Conservation (phyloP, 2,329 filamentous ascomycete species). For the Akanthomyces uredinophilus region DNA sequence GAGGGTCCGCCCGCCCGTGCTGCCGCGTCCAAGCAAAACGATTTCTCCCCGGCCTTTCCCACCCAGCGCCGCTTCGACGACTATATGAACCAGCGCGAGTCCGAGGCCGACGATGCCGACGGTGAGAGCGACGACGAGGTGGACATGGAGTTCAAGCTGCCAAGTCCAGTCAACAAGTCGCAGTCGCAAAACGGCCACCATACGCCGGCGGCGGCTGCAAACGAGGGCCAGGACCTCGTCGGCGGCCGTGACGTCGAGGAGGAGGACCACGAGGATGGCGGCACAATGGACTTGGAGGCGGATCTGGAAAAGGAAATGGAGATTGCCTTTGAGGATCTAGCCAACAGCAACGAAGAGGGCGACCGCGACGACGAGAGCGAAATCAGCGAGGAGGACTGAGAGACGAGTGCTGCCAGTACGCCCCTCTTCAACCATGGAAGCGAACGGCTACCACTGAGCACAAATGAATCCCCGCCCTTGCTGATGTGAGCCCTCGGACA, state of each 20-base stretch:
- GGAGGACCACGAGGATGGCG: slow-evolving; percentile 25
- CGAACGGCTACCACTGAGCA: not conserved
- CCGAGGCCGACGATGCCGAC: slow-evolving; percentile 42
- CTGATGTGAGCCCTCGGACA: too few relatives aligned
- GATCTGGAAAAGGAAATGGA: slow-evolving; percentile 49
- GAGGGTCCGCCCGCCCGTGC: slow-evolving; percentile 37
- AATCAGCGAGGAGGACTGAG: slow-evolving; percentile 60
- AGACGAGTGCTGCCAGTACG: not conserved
- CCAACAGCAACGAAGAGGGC: slow-evolving; percentile 47
- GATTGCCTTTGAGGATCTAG: slow-evolving; percentile 46
- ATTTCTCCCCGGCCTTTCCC: slow-evolving; percentile 47
- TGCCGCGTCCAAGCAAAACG: slow-evolving; percentile 26
- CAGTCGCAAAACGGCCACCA: slow-evolving; percentile 21
- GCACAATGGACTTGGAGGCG: slow-evolving; percentile 29
- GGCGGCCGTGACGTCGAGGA: slow-evolving; percentile 19
- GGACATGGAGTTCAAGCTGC: slow-evolving; percentile 47
- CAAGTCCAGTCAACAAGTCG: slow-evolving; percentile 46
- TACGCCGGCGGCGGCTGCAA: slow-evolving; percentile 23
- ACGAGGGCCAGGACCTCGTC: slow-evolving; percentile 29
- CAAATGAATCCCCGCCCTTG: too few relatives aligned
- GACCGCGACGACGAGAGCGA: slow-evolving; percentile 57
- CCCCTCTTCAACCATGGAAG: not conserved
- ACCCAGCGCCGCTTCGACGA: slow-evolving; percentile 48
- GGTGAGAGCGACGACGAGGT: slow-evolving; percentile 45
- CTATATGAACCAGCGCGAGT: slow-evolving; percentile 43